Evolutionary conservation across 2,329 filamentous ascomycete species (phyloP).

Genomic region (Monosporascus sp.): DNA sequence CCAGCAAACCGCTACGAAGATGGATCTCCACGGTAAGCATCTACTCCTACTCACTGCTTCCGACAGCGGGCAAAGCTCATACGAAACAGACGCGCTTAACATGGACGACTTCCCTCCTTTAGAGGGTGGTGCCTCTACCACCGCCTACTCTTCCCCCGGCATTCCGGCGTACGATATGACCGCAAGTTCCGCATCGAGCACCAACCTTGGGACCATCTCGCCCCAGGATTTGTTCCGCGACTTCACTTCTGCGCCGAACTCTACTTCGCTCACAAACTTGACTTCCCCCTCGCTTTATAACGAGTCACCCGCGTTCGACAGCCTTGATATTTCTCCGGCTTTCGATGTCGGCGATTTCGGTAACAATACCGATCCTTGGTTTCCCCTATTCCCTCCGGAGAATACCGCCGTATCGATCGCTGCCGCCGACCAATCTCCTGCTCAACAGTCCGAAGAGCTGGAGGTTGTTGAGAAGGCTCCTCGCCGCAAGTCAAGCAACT

Average conservation of each 20-base stretch:
- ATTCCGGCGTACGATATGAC: slow-evolving; percentile 47
- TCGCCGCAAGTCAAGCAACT: slow-evolving; percentile 44
- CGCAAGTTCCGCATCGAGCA: slow-evolving; percentile 40
- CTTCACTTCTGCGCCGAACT: slow-evolving; percentile 73
- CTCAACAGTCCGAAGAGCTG: slow-evolving; percentile 41
- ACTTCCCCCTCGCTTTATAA: slow-evolving; percentile 78
- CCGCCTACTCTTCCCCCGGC: slow-evolving; percentile 50
- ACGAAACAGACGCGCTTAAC: slow-evolving; percentile 45
- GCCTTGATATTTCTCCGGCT: slow-evolving; percentile 73
- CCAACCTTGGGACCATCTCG: slow-evolving; percentile 68
- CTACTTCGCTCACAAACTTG: slow-evolving; percentile 73
- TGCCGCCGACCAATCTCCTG: slow-evolving; percentile 36
- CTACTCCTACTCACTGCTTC: slow-evolving; percentile 4
- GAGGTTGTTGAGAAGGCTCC: slow-evolving; percentile 38
- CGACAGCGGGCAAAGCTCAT: slow-evolving; percentile 23
- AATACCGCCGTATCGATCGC: slow-evolving; percentile 17
- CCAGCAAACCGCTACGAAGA: slow-evolving; percentile 39
- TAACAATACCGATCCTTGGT: slow-evolving; percentile 57
- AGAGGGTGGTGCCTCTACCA: slow-evolving; percentile 43
- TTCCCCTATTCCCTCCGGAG: slow-evolving; percentile 63
- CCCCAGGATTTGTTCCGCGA: slow-evolving; percentile 74
- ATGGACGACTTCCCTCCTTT: slow-evolving; percentile 56
- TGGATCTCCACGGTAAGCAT: slow-evolving; percentile 52
- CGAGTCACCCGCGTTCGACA: slow-evolving; percentile 71
- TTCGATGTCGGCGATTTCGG: slow-evolving; percentile 59